phyloP scores from a whole-genome alignment of 345 rosid genomes.

The Hibiscus syriacus region DNA sequence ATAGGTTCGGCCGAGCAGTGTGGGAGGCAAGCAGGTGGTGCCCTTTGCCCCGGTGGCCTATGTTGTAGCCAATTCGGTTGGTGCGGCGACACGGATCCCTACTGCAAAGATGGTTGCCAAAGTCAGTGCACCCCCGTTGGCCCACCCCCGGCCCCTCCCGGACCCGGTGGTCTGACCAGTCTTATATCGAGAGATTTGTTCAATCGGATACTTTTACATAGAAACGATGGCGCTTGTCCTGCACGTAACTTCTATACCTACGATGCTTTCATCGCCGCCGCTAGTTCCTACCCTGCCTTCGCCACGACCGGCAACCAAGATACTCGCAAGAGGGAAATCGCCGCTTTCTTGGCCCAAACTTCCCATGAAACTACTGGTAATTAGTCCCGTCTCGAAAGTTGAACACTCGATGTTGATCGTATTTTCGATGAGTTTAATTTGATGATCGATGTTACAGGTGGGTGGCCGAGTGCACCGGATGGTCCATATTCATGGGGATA shows the following conservation, averaged over 20 bases:
- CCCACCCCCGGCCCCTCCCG: too few species aligned
- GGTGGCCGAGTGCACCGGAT: conserved; percentile 53
- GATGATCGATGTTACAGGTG: not conserved
- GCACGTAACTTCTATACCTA: conserved; percentile 56
- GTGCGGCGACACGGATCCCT: conserved; percentile 34
- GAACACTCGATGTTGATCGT: not conserved
- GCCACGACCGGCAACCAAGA: conserved; percentile 32
- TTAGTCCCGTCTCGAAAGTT: not conserved
- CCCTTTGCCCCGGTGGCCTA: conserved; percentile 36
- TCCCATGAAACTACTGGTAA: conserved; percentile 56
- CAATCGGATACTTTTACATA: conserved; percentile 44
- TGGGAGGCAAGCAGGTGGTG: conserved; percentile 47
- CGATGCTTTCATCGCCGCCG: conserved; percentile 52
- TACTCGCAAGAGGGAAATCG: conserved; percentile 42
- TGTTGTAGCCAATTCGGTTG: conserved; percentile 46
- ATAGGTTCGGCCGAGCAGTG: conserved; percentile 38
- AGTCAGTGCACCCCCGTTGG: conserved; percentile 52
- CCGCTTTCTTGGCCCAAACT: conserved; percentile 63
- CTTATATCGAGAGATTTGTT: conserved; percentile 33
- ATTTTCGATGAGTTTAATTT: not conserved
- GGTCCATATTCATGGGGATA: conserved; percentile 68
- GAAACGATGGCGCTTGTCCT: conserved; percentile 44
- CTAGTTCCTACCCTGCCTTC: conserved; percentile 39
- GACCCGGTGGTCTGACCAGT: conserved; percentile 10
- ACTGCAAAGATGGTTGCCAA: conserved; percentile 48